Evolutionary conservation across 352 stramenopile genomes (phyloP), one percentile per base, ranked within the genome.

Genomic region (Phytophthora parvispora): DNA sequence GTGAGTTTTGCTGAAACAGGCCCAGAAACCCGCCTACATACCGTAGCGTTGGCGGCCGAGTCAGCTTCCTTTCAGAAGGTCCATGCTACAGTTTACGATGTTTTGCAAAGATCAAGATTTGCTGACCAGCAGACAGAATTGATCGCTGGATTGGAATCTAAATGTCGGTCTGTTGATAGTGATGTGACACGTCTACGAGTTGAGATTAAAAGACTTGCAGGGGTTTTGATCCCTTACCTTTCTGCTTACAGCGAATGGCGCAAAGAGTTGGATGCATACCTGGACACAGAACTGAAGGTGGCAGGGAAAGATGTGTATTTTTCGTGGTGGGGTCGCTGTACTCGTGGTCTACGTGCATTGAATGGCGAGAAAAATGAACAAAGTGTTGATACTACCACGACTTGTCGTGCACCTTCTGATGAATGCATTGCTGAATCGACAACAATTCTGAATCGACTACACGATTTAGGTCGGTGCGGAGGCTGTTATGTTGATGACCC

Each of bases 301-400:
- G 34, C 49, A 48, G 60, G 38, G 16, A 77, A 84, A 24, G 75
- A 90, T 49, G 66, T 90, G 7, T 89, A 90, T 43, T 83, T 72
- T 28, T 64, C 54, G 18, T 87, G 80, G 80, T 83, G 72, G 65
- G 63, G 60, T 55, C 67, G 68, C 24, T 87, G 78, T 32, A 60
- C 64, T 3, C 20, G 75, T 29, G 60, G n/a, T n/a, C 67, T 77
- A 29, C 43, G 45, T 69, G 29, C n/a, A 24, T 31, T 65, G 34
- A 38, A 16, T 10, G 43, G 22, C 55, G 24, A 48, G 34, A 20
- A 58, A 40, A 49, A 20, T 54, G 38, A 53, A 58, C 25, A 28
- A 8, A 57, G 22, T 34, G 13, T 22, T 6, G 22, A 29, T 53
- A 27, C 24, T 27, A 57, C 25, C 31, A 18, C 63, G 31, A 51